phyloP scores from a whole-genome alignment of 2,329 filamentous ascomycete species.

The Aspergillus uvarum region DNA sequence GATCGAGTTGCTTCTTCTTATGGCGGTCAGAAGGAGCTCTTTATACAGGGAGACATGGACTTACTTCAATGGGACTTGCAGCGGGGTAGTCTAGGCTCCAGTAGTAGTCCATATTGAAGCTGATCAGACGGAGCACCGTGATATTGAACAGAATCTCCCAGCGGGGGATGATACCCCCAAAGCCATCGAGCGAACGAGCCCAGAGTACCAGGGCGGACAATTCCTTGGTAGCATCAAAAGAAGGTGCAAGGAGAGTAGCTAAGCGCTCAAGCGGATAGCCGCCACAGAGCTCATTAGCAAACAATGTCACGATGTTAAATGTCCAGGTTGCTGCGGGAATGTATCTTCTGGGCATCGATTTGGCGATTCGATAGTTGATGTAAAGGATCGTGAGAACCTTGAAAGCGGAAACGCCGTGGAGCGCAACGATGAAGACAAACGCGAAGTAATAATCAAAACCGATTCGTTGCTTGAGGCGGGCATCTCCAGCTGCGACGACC shows the following conservation, averaged over 20 bases:
- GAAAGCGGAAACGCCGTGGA: slow-evolving; percentile 81
- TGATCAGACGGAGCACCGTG: slow-evolving; percentile 86
- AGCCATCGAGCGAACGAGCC: slow-evolving; percentile 72
- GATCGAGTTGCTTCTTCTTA: slow-evolving; percentile 99
- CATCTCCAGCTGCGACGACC: slow-evolving; percentile 47
- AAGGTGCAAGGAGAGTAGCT: slow-evolving; percentile 49
- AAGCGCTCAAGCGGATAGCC: slow-evolving; percentile 74
- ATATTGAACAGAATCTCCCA: slow-evolving; percentile 99
- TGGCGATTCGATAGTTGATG: slow-evolving; percentile 78
- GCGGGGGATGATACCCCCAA: slow-evolving; percentile 77
- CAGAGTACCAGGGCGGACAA: slow-evolving; percentile 54
- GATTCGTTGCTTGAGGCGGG: slow-evolving; percentile 66
- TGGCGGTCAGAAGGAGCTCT: slow-evolving; percentile 29
- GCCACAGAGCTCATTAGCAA: slow-evolving; percentile 79
- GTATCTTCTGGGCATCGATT: slow-evolving; percentile 65
- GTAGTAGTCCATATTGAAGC: slow-evolving; percentile 95
- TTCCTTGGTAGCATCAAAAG: slow-evolving; percentile 39
- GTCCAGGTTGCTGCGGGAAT: slow-evolving; percentile 79
- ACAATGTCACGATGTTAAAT: slow-evolving; percentile 83
- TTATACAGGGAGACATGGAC: slow-evolving; percentile 27
- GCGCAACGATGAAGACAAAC: slow-evolving; percentile 69
- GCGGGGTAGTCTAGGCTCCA: slow-evolving; percentile 73
- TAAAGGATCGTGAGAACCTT: slow-evolving; percentile 81
- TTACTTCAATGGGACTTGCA: slow-evolving; percentile 76
- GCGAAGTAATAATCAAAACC: slow-evolving; percentile 84